Base-by-base conservation (phyloP, 768 basidiomycete genomes). In the Serendipita sp. region DNA sequence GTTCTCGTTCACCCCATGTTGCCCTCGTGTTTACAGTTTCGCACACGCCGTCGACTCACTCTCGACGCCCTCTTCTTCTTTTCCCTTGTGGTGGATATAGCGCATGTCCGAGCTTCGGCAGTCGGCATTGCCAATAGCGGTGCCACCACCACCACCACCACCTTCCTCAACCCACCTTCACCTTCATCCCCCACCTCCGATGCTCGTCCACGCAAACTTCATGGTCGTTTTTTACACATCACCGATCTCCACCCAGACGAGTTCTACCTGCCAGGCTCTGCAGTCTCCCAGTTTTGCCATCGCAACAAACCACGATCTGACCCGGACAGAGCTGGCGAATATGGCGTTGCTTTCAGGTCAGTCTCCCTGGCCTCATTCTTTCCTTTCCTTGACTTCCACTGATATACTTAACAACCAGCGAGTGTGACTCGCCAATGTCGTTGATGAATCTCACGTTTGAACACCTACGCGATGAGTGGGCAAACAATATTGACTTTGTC, bases 171-270 rank as follows among this genome's bases (percentile, higher is more conserved):
- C 11, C 20, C n/a, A 50, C 45, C 20, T 22, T 22, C 28, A 20
- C n/a, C 45, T 20, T 50, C 34, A 50, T 17, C 20, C 20, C 20
- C 45, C 9, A 22, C 45, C 5, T n/a, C 56, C 7, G 22, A 60
- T 34, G 31, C 17, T 14, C 62, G 44, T 24, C 45, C 45, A 9
- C 77, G 72, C 63, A 81, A 78, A 69, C 75, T 87, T 20, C 80
- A 81, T 63, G 86, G 86, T 9, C 80, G 86, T 50, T 90, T 90
- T 72, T 71, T 91, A 26, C 88, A 90, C 68, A 82, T 91, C 65
- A 88, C 87, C 22, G 90, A 92, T 71, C 81, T 90, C 63, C 90
- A 92, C 68, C 88, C 88, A 34, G 89, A 90, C 72, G 81, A 82
- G 22, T 74, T 79, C 71, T 91, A 90, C 70, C 66, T 68, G 5